Conservation (phyloP, 2,329 filamentous ascomycete genomes). For the Colletotrichum neosansevieriae region DNA sequence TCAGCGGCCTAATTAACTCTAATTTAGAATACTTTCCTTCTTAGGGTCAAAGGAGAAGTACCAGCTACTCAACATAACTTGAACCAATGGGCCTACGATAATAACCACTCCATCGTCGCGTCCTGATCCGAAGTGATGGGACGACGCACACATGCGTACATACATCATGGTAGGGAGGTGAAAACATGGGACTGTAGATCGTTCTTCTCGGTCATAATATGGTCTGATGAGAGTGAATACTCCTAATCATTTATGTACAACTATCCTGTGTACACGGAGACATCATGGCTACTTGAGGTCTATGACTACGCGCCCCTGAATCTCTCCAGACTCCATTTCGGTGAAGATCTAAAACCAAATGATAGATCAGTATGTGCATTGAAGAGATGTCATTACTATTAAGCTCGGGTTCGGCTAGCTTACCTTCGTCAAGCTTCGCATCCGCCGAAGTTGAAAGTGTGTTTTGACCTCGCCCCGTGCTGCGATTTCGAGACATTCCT, state of each 20-base stretch:
- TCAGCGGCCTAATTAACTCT: background rate
- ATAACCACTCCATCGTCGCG: background rate
- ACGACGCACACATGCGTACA: background rate
- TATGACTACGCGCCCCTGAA: slow-evolving; percentile 37
- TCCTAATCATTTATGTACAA: background rate
- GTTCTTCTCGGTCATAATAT: slow-evolving; percentile 3
- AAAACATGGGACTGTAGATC: background rate
- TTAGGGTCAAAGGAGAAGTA: too few species aligned
- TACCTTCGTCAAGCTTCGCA: slow-evolving; percentile 38
- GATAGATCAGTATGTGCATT: background rate
- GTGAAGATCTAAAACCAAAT: slow-evolving; percentile 20
- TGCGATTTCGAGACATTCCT: slow-evolving; percentile 38
- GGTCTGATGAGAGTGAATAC: background rate
- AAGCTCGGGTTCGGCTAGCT: background rate
- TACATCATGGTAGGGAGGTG: too few species aligned
- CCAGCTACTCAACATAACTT: too few species aligned
- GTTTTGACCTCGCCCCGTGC: slow-evolving; percentile 37
- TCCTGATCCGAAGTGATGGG: background rate
- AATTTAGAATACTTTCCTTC: too few species aligned
- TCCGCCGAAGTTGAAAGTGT: slow-evolving; percentile 36
- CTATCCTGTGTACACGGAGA: too few species aligned
- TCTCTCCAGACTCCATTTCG: slow-evolving; percentile 35
- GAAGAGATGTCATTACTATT: background rate
- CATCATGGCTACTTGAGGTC: slow-evolving; percentile 25
- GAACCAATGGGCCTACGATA: too few species aligned